Evolutionary conservation across 345 rosid genomes (phyloP).

Genomic region (Draba incana): DNA sequence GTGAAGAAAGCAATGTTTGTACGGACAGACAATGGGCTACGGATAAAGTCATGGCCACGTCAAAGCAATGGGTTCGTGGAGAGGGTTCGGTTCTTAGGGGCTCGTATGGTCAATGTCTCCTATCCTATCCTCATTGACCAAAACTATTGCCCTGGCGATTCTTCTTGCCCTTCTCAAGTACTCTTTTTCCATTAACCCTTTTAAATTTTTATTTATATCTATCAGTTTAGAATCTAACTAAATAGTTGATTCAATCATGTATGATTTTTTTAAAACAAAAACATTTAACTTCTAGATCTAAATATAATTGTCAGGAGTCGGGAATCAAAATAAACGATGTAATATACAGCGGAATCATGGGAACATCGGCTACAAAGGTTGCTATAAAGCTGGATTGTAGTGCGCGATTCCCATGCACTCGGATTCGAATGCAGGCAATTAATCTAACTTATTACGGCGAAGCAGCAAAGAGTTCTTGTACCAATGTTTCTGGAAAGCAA

Average conservation of each 20-base stretch:
- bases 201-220: too few relatives aligned
- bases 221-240: too few relatives aligned
- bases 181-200: constrained; percentile 2
- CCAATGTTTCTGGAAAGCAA: constrained; percentile 34
- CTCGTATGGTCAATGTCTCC: constrained; percentile 47
- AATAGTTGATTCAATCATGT: too few relatives aligned
- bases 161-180: constrained; percentile 55
- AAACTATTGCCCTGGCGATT: constrained; percentile 59
- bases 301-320: constrained; percentile 24
- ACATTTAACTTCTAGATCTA: too few relatives aligned
- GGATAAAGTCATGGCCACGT: constrained; percentile 74
- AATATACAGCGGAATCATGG: constrained; percentile 38
- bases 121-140: constrained; percentile 64
- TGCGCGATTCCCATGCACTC: constrained; percentile 36
- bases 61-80: constrained; percentile 59
- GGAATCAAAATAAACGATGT: constrained; percentile 44
- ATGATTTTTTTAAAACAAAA: too few relatives aligned
- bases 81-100: constrained; percentile 46
- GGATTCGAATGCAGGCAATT: constrained; percentile 36
- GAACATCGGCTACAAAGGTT: constrained; percentile 40
- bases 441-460: constrained; percentile 33
- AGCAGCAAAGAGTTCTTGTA: constrained; percentile 34
- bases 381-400: constrained; percentile 45
- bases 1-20: constrained; percentile 46
- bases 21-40: constrained; percentile 55